These are phyloP conservation scores for Xylaria sp. DNA, from an alignment of 2,329 filamentous ascomycete species.

Conservation along the genomic window DNA sequence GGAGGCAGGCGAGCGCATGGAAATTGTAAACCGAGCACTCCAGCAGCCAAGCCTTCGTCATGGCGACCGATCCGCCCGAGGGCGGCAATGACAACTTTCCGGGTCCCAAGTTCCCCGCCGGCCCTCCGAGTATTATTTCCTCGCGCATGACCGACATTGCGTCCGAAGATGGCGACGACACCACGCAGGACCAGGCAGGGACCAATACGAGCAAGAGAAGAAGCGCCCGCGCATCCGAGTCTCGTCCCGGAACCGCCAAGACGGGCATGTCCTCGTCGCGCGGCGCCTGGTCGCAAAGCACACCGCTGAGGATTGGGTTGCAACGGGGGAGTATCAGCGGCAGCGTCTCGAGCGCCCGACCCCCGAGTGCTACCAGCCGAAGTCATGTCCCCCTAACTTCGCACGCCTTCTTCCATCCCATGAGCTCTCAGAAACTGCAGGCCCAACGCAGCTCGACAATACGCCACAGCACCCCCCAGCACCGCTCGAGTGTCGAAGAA, in stretches of 20 bases:
- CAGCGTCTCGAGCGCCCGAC: constrained; percentile 50
- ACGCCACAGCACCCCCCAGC: constrained; percentile 48
- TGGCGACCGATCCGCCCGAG: constrained; percentile 44
- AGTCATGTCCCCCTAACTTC: constrained; percentile 90
- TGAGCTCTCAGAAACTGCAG: constrained; percentile 94
- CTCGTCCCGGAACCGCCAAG: constrained; percentile 57
- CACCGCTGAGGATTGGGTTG: constrained; percentile 57
- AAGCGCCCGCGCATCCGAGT: constrained; percentile 48
- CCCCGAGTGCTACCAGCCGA: constrained; percentile 70
- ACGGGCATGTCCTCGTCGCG: constrained; percentile 55
- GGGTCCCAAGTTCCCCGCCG: constrained; percentile 46
- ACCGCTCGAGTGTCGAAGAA: constrained; percentile 37
- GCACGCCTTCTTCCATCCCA: constrained; percentile 91
- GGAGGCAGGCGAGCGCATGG: constrained; percentile 1
- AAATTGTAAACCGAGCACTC: constrained; percentile 2
- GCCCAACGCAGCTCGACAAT: constrained; percentile 76
- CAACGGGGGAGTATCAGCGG: constrained; percentile 49
- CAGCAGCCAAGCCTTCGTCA: constrained; percentile 26
- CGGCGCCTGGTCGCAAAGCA: constrained; percentile 55
- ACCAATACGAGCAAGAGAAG: constrained; percentile 30
- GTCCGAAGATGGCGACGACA: constrained; percentile 56
- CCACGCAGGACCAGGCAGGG: constrained; percentile 37
- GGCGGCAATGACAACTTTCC: constrained; percentile 44
- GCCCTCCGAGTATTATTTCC: constrained; percentile 68
- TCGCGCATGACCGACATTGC: constrained; percentile 71